phyloP scores from a whole-genome alignment of 352 stramenopile genomes.

The Halophytophthora polymorphica region DNA sequence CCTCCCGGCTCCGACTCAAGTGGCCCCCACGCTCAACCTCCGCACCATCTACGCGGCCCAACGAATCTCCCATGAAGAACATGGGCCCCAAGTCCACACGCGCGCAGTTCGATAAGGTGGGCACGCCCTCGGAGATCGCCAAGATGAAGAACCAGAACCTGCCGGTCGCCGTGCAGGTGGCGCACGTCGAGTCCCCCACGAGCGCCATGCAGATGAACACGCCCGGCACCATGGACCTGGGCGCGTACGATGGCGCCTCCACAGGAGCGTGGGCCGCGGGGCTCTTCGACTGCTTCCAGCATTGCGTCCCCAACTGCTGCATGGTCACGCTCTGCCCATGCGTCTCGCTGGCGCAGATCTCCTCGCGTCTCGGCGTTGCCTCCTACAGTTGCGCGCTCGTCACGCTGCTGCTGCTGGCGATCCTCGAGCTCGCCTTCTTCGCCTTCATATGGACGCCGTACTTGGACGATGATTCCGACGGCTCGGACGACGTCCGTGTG shows the following conservation, averaged over 20 bases:
- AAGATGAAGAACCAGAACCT: constrained; percentile 8
- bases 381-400: constrained; percentile 27
- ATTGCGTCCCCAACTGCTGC: constrained; percentile 47
- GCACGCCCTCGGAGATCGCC: constrained; percentile 14
- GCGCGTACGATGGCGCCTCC: constrained; percentile 19
- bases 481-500: constrained; percentile 14
- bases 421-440: constrained; percentile 20
- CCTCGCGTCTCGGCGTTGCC: constrained; percentile 29
- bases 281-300: constrained; percentile 42
- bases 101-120: constrained; percentile 24
- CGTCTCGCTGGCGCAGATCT: constrained; percentile 49
- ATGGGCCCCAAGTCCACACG: constrained; percentile 25
- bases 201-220: constrained; percentile 24
- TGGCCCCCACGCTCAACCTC: neutral
- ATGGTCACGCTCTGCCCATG: constrained; percentile 48
- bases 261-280: constrained; percentile 32
- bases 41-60: neutral
- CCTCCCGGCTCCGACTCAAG: too few relatives aligned
- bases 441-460: constrained; percentile 16
- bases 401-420: constrained; percentile 22
- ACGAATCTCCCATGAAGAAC: constrained; percentile 18
- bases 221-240: constrained; percentile 18
- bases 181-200: constrained; percentile 23
- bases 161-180: constrained; percentile 3
- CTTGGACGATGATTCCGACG: constrained; percentile 7